Evolutionary conservation across 176 grass and related monocot species (phyloP), one percentile per base, ranked within the genome.

Genomic region (Rhynchospora tenuis): DNA sequence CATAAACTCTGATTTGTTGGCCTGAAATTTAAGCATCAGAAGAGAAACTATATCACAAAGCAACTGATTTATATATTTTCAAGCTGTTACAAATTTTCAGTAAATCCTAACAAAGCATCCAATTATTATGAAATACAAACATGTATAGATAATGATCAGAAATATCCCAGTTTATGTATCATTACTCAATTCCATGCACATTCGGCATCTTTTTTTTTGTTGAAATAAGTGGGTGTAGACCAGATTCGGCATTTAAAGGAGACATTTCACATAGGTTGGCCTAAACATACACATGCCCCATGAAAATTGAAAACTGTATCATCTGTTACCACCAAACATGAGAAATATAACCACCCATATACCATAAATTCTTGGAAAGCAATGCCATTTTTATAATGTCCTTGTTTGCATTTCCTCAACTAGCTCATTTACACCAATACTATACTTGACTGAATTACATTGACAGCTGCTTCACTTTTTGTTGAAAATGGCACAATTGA

Each of bases 1-100:
- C 81, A 84, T 86, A 94, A 13, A 83, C 90, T 82, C 94, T 88
- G 73, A 94, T 90, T 84, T 90, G 91, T 80, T 94, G 89, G 54
- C 92, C 95, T 98, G 95, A 67, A 91, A 85, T 83, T 28, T 83
- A 82, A 82, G 15, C 22, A 86, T 77, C 29, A 77, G 61, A 72
- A 70, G 52, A 55, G 73, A 76, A 76, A 76, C 24, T 48, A 76
- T 55, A 23, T n/a, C 2, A 70, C 48, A 52, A 52, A 76, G 7
- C 6, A 42, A 68, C 31, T 42, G 16, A 19, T 43, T 55, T 29
- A 29, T 9, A 23, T 51, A 50, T 26, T 74, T 74, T 24, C 20
- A 24, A 51, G 26, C 22, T 76, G 50, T 11, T 29, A 28, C 47
- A 75, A 27, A 8, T 55, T 54, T 45, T 75, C 72, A 76, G 27